Evolutionary conservation across 176 grass and related monocot genomes (phyloP), one percentile per base, ranked within the genome.

Genomic region (Miscanthus lutarioriparius): DNA sequence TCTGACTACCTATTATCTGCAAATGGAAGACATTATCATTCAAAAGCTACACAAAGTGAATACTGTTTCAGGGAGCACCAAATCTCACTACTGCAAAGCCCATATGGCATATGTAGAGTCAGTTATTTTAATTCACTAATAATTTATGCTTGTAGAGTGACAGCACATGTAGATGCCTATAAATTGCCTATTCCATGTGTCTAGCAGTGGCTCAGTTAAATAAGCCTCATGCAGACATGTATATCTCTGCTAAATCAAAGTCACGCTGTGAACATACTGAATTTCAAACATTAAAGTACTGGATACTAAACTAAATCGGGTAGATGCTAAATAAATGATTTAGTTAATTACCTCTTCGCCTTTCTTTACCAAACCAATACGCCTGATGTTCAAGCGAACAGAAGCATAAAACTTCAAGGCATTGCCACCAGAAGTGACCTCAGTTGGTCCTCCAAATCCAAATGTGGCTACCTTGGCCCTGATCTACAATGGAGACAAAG

Each of bases 351-450:
- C 96, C 86, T 96, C 96, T 89, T 99, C 96, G 4, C 90, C 89
- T 81, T 94, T 99, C 84, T 99, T 99, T 85, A 99, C 91, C 45
- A 92, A 88, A 70, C 93, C 96, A 83, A 96, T 61, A 73, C 96
- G 85, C 76, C 41, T 93, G 83, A 96, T 99, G 76, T 99, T 96
- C 83, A 99, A 19, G 19, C 96, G 91, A 35, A 99, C 88, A 51
- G 96, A 99, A 61, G 96, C 91, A 81, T 99, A 99, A 86, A 99
- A 99, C 70, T 99, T 99, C 76, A 99, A 79, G 32, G 96, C 96
- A 64, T 98, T 95, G 30, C 96, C 92, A 56, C 96, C 92, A 72
- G 93, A 95, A 49, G 93, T 99, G 66, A 99, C 96, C 88, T 99
- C 96, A 5, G 59, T 83, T 86, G 96, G 91, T 13, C 93, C 96